Base-by-base conservation (phyloP, 768 basidiomycete genomes). In the Mycena filopes region DNA sequence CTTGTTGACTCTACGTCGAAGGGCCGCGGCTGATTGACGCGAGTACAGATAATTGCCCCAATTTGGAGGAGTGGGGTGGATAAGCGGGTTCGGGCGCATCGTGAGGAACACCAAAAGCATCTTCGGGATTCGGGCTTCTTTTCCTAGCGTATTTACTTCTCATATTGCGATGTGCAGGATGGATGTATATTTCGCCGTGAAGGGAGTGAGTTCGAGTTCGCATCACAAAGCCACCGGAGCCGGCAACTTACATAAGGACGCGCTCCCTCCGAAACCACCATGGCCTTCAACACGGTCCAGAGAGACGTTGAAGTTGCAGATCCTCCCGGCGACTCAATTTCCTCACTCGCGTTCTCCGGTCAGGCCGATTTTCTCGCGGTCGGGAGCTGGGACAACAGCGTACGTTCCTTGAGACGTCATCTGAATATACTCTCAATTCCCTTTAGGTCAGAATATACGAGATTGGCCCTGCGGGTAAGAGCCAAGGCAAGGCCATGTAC, bases 381-480 rank as follows among this genome's bases (percentile, higher is more conserved):
- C 1, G 90, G 83, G 29, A 86, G 85, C 63, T 94, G 93, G 93
- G 87, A 88, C 72, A 90, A 89, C 74, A 86, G 89, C 76, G 91
- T 91, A 38, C 36, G 83, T 76, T 26, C 33, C 6, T 29, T 18
- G 20, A 2, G 1, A n/a, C 26, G 15, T 13, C 38, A 23, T 16
- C 8, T 20, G 3, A 45, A 13, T 47, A 42, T 25, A 21, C 50
- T 55, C 40, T 69, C 57, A n/a, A 36, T 21, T 21, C 18, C 46
- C 21, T 29, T 21, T 60, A 91, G 89, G 91, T 92, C 15, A 83
- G 92, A 21, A 74, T 93, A 31, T 93, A 93, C 73, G 89, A 92
- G 75, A 86, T 93, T 53, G 86, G 85, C 11, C 75, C 81, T 29
- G 82, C 79, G 1, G 71, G 71, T 5, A 86, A 88, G 72, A 84